Percentiles rank a stretch among this genome's conserved stretches.
Evolutionary conservation across 2,329 filamentous ascomycete genomes (phyloP).

Genomic region (Ceratocystis ficicola): DNA sequence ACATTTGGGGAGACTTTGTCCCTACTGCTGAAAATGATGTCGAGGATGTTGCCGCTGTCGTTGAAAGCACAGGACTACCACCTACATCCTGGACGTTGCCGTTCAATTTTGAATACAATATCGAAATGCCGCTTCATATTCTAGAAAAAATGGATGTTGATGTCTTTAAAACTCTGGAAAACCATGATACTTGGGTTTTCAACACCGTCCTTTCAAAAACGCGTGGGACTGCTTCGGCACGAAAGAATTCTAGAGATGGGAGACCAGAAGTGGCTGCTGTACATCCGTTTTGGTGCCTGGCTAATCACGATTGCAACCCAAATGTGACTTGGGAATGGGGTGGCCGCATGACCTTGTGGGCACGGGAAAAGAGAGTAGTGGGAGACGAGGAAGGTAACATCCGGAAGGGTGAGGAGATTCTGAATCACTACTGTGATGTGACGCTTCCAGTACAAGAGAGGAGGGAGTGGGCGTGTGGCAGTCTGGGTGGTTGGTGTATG

Average conservation of each 20-base stretch:
- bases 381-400: slow-evolving; percentile 48
- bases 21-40: slow-evolving; percentile 35
- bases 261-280: slow-evolving; percentile 86
- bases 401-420: slow-evolving; percentile 66
- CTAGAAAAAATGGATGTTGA: slow-evolving; percentile 78
- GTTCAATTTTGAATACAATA: slow-evolving; percentile 65
- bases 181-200: slow-evolving; percentile 68
- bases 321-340: slow-evolving; percentile 94
- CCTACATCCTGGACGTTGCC: slow-evolving; percentile 56
- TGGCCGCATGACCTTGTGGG: slow-evolving; percentile 60
- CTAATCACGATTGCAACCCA: slow-evolving; percentile 91
- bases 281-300: slow-evolving; percentile 89
- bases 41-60: slow-evolving; percentile 9
- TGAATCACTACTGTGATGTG: slow-evolving; percentile 92
- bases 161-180: slow-evolving; percentile 47
- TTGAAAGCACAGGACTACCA: slow-evolving; percentile 28
- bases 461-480: slow-evolving; percentile 78
- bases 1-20: slow-evolving; percentile 58
- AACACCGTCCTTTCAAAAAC: slow-evolving; percentile 92
- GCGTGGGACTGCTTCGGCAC: slow-evolving; percentile 78
- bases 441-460: slow-evolving; percentile 63
- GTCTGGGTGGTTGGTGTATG: slow-evolving; percentile 78
- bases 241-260: slow-evolving; percentile 62
- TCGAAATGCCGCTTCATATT: slow-evolving; percentile 62
- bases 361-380: slow-evolving; percentile 45